phyloP scores from a whole-genome alignment of 495 filamentous ascomycete species.

The Aspergillus hancockii region DNA sequence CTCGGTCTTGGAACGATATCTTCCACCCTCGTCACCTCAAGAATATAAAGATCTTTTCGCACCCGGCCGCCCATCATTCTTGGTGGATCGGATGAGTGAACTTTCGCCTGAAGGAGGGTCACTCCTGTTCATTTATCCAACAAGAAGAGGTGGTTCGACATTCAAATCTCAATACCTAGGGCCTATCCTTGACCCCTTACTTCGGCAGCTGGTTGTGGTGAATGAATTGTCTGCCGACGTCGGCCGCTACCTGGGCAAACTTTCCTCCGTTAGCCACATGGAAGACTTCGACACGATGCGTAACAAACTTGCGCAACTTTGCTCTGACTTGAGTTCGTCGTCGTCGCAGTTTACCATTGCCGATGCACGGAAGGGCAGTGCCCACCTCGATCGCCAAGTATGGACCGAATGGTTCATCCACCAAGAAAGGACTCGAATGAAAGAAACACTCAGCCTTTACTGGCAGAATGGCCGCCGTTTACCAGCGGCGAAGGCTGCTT shows the following conservation, averaged over 20 bases:
- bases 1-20: constrained; percentile 69
- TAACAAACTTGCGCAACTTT: constrained; percentile 50
- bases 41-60: constrained; percentile 65
- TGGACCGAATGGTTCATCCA: constrained; percentile 75
- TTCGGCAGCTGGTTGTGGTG: constrained; percentile 65
- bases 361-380: constrained; percentile 53
- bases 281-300: constrained; percentile 58
- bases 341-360: constrained; percentile 50
- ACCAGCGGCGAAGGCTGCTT: constrained; percentile 35
- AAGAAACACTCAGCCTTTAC: constrained; percentile 59
- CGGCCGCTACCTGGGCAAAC: constrained; percentile 55
- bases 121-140: constrained; percentile 71
- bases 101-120: constrained; percentile 60
- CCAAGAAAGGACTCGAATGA: constrained; percentile 68
- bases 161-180: constrained; percentile 67
- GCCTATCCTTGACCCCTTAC: constrained; percentile 66
- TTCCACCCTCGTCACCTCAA: constrained; percentile 61
- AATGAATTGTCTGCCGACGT: constrained; percentile 64
- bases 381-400: constrained; percentile 54
- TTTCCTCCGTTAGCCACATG: constrained; percentile 60
- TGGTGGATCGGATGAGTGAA: constrained; percentile 68
- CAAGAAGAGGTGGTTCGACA: constrained; percentile 58
- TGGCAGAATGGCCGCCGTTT: constrained; percentile 53
- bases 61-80: constrained; percentile 55
- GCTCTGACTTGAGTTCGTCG: constrained; percentile 41